phyloP scores from a whole-genome alignment of 2,329 filamentous ascomycete species.

The Parascedosporium putredinis region DNA sequence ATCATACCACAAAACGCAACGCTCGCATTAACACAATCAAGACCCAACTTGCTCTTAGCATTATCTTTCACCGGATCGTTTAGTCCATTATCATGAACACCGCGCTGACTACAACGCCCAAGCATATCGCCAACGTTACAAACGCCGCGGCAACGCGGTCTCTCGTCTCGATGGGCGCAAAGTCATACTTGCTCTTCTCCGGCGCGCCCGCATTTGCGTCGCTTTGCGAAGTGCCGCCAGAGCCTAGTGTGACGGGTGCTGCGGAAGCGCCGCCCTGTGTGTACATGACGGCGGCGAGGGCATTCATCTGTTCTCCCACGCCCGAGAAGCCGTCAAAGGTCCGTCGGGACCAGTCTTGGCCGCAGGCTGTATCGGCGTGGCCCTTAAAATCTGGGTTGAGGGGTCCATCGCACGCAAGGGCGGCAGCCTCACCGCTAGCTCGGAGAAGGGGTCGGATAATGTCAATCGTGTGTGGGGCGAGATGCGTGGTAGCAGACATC shows the following conservation, averaged over 20 bases:
- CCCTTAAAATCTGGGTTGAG: constrained; percentile 37
- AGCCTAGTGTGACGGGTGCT: constrained; percentile 38
- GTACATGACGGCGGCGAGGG: constrained; percentile 52
- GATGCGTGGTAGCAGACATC: constrained; percentile 43
- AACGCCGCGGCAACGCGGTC: constrained; percentile 48
- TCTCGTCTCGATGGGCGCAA: constrained; percentile 31
- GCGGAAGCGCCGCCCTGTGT: constrained; percentile 36
- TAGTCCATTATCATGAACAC: constrained; percentile 19
- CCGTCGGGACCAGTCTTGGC: constrained; percentile 48
- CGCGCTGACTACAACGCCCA: constrained; percentile 38
- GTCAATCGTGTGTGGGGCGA: constrained; percentile 42
- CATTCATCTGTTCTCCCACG: constrained; percentile 62
- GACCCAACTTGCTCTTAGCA: constrained; percentile 7
- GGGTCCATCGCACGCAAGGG: constrained; percentile 37
- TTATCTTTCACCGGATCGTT: neutral
- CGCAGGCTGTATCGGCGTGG: constrained; percentile 49
- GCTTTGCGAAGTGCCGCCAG: constrained; percentile 49
- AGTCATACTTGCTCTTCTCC: constrained; percentile 15
- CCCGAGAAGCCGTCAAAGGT: constrained; percentile 50
- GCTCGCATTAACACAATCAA: no score
- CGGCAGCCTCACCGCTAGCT: constrained; percentile 41
- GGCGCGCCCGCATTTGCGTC: constrained; percentile 34
- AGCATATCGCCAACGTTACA: constrained; percentile 37
- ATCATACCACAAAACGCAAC: no score
- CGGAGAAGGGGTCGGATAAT: constrained; percentile 40